Conservation (phyloP, 371 early-diverging fungal genomes). For the Actinomucor elegans region DNA sequence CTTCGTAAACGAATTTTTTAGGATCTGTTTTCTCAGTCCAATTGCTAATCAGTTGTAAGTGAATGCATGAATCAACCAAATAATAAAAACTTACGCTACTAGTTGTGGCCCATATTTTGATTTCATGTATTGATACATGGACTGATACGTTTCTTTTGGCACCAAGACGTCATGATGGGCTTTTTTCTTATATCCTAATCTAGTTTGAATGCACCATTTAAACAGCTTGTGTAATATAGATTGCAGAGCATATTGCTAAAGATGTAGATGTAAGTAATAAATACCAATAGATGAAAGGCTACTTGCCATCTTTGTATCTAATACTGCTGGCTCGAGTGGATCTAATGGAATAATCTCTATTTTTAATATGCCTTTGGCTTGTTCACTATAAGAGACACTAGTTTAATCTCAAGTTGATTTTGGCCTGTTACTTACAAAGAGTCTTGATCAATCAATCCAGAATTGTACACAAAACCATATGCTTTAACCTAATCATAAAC, state of each 20-base stretch:
- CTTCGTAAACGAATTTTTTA: slow-evolving; percentile 83
- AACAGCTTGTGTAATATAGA: slow-evolving; percentile 69
- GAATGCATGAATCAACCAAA: neutral
- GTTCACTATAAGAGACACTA: neutral
- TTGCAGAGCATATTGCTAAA: slow-evolving; percentile 59
- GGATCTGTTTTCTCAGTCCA: slow-evolving; percentile 87
- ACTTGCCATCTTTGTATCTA: slow-evolving; percentile 54
- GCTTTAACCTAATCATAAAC: slow-evolving; percentile 40
- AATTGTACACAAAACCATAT: slow-evolving; percentile 41
- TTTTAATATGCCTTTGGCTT: slow-evolving; percentile 20
- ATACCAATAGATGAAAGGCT: neutral
- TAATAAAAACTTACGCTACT: slow-evolving; percentile 33
- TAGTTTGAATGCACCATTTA: slow-evolving; percentile 77
- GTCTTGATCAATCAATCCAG: too few relatives aligned
- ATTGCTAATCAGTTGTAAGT: slow-evolving; percentile 25
- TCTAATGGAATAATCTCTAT: slow-evolving; percentile 33
- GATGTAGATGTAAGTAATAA: neutral
- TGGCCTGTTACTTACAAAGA: too few relatives aligned
- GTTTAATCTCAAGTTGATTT: too few relatives aligned
- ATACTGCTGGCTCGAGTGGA: slow-evolving; percentile 5
- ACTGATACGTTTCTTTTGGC: slow-evolving; percentile 63
- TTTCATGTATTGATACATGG: slow-evolving; percentile 65
- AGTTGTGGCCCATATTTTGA: slow-evolving; percentile 60
- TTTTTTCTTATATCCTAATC: slow-evolving; percentile 75
- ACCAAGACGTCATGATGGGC: slow-evolving; percentile 73